Conservation (phyloP, 106 monocot genomes). For the Agapanthus africanus region DNA sequence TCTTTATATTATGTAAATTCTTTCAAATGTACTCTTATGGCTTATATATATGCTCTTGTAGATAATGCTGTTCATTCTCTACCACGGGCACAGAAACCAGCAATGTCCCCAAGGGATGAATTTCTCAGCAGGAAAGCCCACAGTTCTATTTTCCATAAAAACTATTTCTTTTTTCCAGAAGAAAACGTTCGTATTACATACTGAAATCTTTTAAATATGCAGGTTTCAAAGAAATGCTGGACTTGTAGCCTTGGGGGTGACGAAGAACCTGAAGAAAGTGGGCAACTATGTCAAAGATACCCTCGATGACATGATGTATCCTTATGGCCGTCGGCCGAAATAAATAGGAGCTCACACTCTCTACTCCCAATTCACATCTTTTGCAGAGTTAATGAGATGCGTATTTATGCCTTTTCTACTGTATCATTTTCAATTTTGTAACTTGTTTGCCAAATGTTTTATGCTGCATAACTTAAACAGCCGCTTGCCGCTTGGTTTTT, state of each 20-base stretch:
- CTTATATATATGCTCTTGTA: slow-evolving; percentile 4
- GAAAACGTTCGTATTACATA: neutral
- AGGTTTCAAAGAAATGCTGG: slow-evolving; percentile 70
- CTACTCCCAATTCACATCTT: too few species aligned
- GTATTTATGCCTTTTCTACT: neutral
- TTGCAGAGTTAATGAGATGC: neutral
- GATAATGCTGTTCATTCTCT: slow-evolving; percentile 15
- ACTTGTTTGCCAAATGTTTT: neutral
- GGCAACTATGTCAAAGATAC: slow-evolving; percentile 55
- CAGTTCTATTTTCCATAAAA: neutral
- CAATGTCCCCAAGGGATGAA: slow-evolving; percentile 25
- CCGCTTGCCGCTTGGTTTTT: neutral
- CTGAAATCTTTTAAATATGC: slow-evolving; percentile 5
- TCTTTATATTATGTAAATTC: neutral
- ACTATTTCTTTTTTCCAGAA: neutral
- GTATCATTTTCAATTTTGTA: neutral
- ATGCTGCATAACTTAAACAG: neutral
- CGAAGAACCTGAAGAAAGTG: slow-evolving; percentile 41
- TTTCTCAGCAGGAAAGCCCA: slow-evolving; percentile 47
- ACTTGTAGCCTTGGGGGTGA: slow-evolving; percentile 62
- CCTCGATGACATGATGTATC: slow-evolving; percentile 61
- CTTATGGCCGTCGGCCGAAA: slow-evolving; percentile 57
- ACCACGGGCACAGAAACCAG: slow-evolving; percentile 20
- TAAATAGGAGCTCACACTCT: too few species aligned
- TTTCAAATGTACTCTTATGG: neutral